Conservation (phyloP, 192 early-diverging fungal genomes). For the Coemansia sp. region DNA sequence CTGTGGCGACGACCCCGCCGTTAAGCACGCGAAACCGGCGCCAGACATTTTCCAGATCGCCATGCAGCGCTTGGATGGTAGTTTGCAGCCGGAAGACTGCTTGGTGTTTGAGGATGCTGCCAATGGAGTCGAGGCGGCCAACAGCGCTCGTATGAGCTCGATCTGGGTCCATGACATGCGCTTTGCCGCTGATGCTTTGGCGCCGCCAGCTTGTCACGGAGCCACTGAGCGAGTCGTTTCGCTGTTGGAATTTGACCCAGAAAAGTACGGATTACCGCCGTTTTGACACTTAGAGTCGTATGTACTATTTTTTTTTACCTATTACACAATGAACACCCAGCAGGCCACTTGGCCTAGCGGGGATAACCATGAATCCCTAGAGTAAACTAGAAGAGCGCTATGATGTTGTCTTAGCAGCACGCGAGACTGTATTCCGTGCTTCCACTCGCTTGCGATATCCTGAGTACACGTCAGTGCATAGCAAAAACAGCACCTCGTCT, state of each 20-base stretch:
- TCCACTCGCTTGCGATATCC: slow-evolving; percentile 35
- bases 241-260: slow-evolving; percentile 71
- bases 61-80: slow-evolving; percentile 60
- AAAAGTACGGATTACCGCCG: slow-evolving; percentile 63
- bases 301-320: neutral
- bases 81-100: slow-evolving; percentile 58
- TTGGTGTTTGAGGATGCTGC: slow-evolving; percentile 95
- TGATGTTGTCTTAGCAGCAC: neutral
- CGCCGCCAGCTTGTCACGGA: slow-evolving; percentile 46
- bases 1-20: slow-evolving; percentile 84
- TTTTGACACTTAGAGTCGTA: slow-evolving; percentile 29
- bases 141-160: slow-evolving; percentile 79
- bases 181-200: slow-evolving; percentile 53
- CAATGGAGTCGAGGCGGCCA: slow-evolving; percentile 80
- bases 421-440: slow-evolving; percentile 2
- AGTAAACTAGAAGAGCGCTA: neutral
- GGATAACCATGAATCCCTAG: neutral
- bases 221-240: slow-evolving; percentile 64
- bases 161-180: slow-evolving; percentile 88
- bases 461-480: slow-evolving; percentile 46
- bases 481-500: slow-evolving; percentile 46
- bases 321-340: neutral
- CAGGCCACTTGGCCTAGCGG: neutral
- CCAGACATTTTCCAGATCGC: slow-evolving; percentile 91
- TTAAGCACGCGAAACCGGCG: slow-evolving; percentile 82